phyloP scores from a whole-genome alignment of 352 stramenopile species.

The Phytophthora foliorum region DNA sequence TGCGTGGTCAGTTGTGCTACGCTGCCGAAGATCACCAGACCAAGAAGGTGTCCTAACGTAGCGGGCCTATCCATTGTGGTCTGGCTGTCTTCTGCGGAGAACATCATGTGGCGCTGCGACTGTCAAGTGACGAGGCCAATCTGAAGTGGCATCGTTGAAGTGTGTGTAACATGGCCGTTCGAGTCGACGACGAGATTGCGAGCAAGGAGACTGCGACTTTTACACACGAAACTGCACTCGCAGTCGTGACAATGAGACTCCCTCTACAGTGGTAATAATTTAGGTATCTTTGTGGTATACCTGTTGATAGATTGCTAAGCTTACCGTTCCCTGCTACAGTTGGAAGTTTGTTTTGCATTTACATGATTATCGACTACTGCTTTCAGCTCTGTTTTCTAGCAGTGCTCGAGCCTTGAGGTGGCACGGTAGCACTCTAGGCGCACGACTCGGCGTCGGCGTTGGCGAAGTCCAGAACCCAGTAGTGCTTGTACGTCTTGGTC shows the following conservation, averaged over 20 bases:
- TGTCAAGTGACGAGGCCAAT: conserved; percentile 25
- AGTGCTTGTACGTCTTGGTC: conserved; percentile 36
- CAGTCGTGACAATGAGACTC: too few relatives aligned
- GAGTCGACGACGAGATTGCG: conserved; percentile 14
- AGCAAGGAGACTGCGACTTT: too few relatives aligned
- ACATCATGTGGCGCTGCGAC: conserved; percentile 18
- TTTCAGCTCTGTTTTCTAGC: not conserved
- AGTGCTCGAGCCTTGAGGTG: too few relatives aligned
- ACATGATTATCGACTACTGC: conserved; percentile 3
- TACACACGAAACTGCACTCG: too few relatives aligned
- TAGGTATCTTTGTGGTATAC: too few relatives aligned
- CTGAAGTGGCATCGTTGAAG: conserved; percentile 27
- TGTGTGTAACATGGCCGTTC: conserved; percentile 16
- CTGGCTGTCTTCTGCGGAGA: conserved; percentile 22
- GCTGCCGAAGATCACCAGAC: conserved; percentile 4
- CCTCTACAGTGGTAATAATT: too few relatives aligned
- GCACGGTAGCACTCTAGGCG: conserved; percentile 18
- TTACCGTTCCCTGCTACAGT: too few relatives aligned
- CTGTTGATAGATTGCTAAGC: too few relatives aligned
- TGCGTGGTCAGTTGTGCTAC: conserved; percentile 17
- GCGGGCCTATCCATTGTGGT: conserved; percentile 27
- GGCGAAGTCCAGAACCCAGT: conserved; percentile 44
- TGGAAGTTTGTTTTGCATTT: conserved; percentile 2
- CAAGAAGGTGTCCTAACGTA: conserved; percentile 2
- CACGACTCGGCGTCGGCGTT: conserved; percentile 25